Base-by-base conservation (phyloP, 305 asterid genomes). In the Stenogyne calaminthoides region DNA sequence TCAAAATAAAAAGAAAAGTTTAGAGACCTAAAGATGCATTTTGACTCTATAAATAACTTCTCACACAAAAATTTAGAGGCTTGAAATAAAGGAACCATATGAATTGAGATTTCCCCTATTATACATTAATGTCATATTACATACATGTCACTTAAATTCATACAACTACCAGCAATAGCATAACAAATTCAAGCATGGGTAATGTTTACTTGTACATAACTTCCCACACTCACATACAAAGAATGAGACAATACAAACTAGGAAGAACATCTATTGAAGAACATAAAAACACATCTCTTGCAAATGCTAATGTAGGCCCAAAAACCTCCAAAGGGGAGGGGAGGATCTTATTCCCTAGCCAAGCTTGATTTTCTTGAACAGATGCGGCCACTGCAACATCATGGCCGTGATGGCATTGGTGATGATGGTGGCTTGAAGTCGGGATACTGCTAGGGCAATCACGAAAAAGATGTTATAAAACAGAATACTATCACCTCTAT, bases 391-490 rank as follows among this genome's bases (percentile, higher is more conserved):
- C 3, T 44, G 55, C 63, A 22, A 15, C 40, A 54, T 81, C 84
- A 92, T 67, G 98, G 98, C 81, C 78, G 89, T 71, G 96, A 87
- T 63, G 99, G 98, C 65, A 87, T 92, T 9, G 98, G 99, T 0
- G 98, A 95, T 8, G 99, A 47, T 36, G 99, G 99, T 47, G 99
- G 99, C 86, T 89, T 95, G 82, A 68, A 85, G 80, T 95, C 99
- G 44, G 98, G 98, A 83, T 92, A 95, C 99, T 95, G 95, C 82
- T 82, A 62, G 63, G n/a, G 55, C 64, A 51, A 70, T 7, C 9
- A 14, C 11, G 16, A 56, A 12, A n/a, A 51, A 61, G 15, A 25
- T 14, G 25, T 57, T 25, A 63, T 62, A 32, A 32, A 47, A 46
- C 49, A 1, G 8, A 29, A 64, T 36, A 16, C 5, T 1, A 39